Evolutionary conservation across 371 early-diverging fungal genomes (phyloP).

Genomic region (Mortierella sp.): DNA sequence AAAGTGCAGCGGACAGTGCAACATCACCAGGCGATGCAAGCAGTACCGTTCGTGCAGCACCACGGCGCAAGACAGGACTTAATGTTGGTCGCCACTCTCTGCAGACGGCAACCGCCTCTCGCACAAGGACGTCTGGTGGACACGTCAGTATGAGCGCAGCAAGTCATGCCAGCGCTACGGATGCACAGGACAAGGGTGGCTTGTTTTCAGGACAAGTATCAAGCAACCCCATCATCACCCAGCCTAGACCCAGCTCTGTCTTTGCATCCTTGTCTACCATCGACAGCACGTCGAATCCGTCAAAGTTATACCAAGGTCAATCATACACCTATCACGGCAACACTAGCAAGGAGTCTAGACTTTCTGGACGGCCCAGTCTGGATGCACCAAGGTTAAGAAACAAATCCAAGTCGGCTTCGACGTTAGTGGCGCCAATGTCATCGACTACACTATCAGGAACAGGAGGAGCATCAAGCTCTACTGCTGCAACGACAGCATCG

Average conservation of each 20-base stretch:
- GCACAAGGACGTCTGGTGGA: background rate
- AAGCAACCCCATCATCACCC: background rate
- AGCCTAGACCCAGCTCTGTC: slow-evolving; percentile 11
- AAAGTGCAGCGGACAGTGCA: background rate
- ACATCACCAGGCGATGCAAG: slow-evolving; percentile 6
- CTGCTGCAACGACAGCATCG: slow-evolving; percentile 5
- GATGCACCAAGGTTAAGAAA: slow-evolving; percentile 18
- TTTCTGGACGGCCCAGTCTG: slow-evolving; percentile 21
- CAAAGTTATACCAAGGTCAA: slow-evolving; percentile 16
- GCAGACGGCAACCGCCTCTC: slow-evolving; percentile 25
- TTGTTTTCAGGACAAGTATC: background rate
- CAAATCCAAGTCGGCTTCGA: slow-evolving; percentile 33
- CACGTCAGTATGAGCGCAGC: background rate
- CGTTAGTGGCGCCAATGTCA: slow-evolving; percentile 24
- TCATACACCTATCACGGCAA: background rate
- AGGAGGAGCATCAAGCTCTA: background rate
- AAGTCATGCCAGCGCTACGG: background rate
- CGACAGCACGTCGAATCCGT: slow-evolving; percentile 3
- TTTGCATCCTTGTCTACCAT: background rate
- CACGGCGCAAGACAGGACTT: slow-evolving; percentile 49
- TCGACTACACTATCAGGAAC: slow-evolving; percentile 21
- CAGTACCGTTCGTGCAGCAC: background rate
- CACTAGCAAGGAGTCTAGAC: slow-evolving; percentile 24
- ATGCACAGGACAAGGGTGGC: slow-evolving; percentile 8
- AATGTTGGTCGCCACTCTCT: slow-evolving; percentile 37